Conservation (phyloP, 2,329 filamentous ascomycete species). For the Paecilomyces sp. region DNA sequence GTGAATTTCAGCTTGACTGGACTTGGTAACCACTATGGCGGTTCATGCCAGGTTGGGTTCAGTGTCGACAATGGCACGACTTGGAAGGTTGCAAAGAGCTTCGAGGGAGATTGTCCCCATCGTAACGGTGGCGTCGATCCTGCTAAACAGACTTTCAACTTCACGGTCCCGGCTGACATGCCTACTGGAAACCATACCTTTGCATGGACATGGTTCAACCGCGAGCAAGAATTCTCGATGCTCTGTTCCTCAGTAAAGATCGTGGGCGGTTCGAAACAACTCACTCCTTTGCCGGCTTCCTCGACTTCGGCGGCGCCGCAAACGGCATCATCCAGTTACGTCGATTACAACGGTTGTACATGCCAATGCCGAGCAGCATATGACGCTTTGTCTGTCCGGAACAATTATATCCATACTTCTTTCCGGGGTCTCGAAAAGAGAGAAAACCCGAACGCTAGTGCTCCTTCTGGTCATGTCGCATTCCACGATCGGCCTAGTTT, state of each 20-base stretch:
- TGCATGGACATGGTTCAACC: constrained; percentile 42
- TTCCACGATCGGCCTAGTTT: constrained; percentile 35
- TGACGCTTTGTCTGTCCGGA: neutral
- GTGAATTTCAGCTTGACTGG: constrained; percentile 30
- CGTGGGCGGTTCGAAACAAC: constrained; percentile 4
- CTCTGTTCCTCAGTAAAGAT: constrained; percentile 41
- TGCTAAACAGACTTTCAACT: constrained; percentile 37
- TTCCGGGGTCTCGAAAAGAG: constrained; percentile 10
- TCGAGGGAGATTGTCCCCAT: constrained; percentile 42
- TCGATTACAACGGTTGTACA: neutral
- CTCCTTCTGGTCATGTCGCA: constrained; percentile 11
- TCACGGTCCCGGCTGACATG: constrained; percentile 38
- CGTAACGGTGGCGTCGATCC: constrained; percentile 30
- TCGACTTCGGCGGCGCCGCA: neutral
- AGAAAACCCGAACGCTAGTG: neutral
- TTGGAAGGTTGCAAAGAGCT: constrained; percentile 39
- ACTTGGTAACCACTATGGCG: constrained; percentile 39
- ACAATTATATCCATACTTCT: neutral
- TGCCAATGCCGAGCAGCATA: neutral
- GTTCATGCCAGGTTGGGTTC: constrained; percentile 42
- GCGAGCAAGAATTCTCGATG: constrained; percentile 41
- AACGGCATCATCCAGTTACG: neutral
- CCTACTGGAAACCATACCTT: constrained; percentile 36
- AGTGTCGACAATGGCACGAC: constrained; percentile 36
- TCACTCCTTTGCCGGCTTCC: neutral